Base-by-base conservation (phyloP, 331 rosid genomes). In the Cydonia oblonga region DNA sequence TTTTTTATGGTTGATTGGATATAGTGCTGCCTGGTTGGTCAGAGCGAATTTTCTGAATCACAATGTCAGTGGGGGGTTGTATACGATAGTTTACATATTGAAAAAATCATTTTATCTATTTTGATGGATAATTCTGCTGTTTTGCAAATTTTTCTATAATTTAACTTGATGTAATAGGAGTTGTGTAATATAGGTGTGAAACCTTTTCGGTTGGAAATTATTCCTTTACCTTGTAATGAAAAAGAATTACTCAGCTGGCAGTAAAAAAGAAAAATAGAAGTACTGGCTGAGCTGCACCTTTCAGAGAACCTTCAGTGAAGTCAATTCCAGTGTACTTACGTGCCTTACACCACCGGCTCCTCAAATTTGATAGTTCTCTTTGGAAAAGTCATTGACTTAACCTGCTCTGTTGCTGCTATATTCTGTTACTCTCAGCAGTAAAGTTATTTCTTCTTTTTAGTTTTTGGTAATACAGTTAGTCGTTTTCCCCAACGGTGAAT, bases 1-100 rank as follows among this genome's bases (percentile, higher is more conserved):
- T 68, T 70, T 25, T 24, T 20, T 68, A 69, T 72, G 42, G 40
- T 78, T 74, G 22, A 64, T 78, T 74, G 46, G 68, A 38, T 33
- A 46, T 58, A 70, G 10, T 56, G 65, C 65, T 78, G 18, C 54
- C 35, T 40, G 14, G 51, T 52, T 29, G 28, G 42, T n/a, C 22
- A 35, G 38, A 46, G 59, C 7, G 64, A 68, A 22, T 33, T 75
- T 53, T 60, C 33, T 5, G 44, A 73, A 11, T 23, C 59, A 49
- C 20, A 49, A 49, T 6, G 54, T 49, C 20, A 12, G 22, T 40
- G 35, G 5, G 35, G 5, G 64, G 51, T 32, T 57, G 23, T 32
- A 4, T 12, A 20, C 0, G 4, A 70, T 22, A 46, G 32, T 70
- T 22, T 29, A 16, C 10, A 24, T n/a, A 10, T 12, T 32, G 33